phyloP scores from a whole-genome alignment of 148 eudicot genomes.

The Nepenthes gracilis region DNA sequence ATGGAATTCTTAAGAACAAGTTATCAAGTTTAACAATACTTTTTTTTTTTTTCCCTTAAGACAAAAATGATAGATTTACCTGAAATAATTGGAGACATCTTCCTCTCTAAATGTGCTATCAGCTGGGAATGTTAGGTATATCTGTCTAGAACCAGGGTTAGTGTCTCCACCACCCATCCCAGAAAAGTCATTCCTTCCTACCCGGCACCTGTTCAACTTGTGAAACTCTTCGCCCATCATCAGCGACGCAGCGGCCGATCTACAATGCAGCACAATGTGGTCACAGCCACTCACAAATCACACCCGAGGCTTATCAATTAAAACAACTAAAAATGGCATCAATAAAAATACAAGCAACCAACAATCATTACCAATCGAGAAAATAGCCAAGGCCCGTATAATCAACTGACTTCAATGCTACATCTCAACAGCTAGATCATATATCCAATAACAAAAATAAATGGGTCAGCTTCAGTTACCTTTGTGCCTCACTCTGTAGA shows the following conservation, averaged over 20 bases:
- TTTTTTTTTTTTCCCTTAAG: neutral
- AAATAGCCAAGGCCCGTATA: neutral
- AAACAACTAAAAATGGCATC: neutral
- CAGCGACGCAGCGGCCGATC: conserved; percentile 67
- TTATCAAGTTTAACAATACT: neutral
- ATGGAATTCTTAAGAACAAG: conserved; percentile 1
- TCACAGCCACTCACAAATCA: conserved; percentile 7
- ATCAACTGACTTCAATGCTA: neutral
- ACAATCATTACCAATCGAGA: neutral
- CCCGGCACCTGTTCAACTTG: conserved; percentile 36
- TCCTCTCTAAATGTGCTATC: conserved; percentile 92
- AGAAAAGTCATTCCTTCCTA: conserved; percentile 51
- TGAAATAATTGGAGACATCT: conserved; percentile 82
- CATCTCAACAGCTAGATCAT: neutral
- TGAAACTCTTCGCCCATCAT: conserved; percentile 69
- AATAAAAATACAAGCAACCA: neutral
- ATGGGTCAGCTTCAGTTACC: conserved; percentile 20
- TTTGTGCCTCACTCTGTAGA: conserved; percentile 46
- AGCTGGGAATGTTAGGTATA: conserved; percentile 91
- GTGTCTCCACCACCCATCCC: conserved; percentile 32
- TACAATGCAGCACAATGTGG: conserved; percentile 26
- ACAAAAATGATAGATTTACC: conserved; percentile 20
- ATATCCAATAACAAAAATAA: neutral
- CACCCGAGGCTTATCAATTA: neutral
- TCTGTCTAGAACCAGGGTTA: conserved; percentile 54